Conservation (phyloP, 805 yeast species). For the Tetrapisispora iriomotensis region DNA sequence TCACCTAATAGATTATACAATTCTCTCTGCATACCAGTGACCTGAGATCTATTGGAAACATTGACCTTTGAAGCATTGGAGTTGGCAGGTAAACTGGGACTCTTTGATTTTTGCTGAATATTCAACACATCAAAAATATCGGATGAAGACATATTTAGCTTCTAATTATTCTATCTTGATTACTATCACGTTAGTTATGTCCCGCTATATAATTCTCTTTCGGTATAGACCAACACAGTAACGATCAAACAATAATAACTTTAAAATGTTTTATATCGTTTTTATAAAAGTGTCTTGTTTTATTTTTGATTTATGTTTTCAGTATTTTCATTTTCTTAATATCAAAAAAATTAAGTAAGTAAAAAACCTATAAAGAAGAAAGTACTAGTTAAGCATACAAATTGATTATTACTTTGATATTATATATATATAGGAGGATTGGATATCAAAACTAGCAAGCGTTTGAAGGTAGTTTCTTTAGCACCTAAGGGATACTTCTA, state of each 20-base stretch:
- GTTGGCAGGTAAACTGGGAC: slow-evolving; percentile 12
- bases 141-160: slow-evolving; percentile 32
- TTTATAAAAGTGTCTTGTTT: too few relatives aligned
- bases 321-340: too few relatives aligned
- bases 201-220: background rate
- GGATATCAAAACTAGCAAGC: too few relatives aligned
- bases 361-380: too few relatives aligned
- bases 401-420: too few relatives aligned
- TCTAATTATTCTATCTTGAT: background rate
- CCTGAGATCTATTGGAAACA: slow-evolving; percentile 14
- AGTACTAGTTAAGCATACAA: too few relatives aligned
- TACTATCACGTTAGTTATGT: background rate
- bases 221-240: background rate
- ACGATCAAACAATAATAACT: too few relatives aligned
- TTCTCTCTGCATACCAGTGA: slow-evolving; percentile 80
- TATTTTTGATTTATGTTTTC: too few relatives aligned
- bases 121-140: slow-evolving; percentile 74
- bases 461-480: background rate
- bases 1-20: slow-evolving; percentile 82
- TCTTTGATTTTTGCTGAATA: slow-evolving; percentile 31
- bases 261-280: too few relatives aligned
- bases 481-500: too few relatives aligned
- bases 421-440: too few relatives aligned
- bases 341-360: too few relatives aligned
- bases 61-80: slow-evolving; percentile 5